Evolutionary conservation across 768 basidiomycete genomes (phyloP).

Genomic region (Mycena pura): DNA sequence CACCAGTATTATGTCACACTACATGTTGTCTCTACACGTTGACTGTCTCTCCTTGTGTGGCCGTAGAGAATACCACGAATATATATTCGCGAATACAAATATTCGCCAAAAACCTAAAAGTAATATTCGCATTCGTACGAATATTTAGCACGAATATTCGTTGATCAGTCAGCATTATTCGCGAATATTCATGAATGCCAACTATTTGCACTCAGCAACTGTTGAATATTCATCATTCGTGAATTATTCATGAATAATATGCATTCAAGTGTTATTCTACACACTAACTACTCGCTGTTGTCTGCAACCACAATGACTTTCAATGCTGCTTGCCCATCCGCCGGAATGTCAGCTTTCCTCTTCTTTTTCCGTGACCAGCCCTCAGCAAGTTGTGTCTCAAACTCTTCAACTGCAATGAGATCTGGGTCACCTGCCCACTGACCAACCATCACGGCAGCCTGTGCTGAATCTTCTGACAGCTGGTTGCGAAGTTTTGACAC

Average conservation of each 20-base stretch:
- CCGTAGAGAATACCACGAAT: no score
- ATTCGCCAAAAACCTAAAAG: no score
- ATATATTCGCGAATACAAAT: no score
- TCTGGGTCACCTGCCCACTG: not conserved
- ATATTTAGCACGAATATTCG: no score
- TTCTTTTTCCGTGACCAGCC: not conserved
- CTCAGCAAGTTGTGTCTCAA: not conserved
- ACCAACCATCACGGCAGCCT: not conserved
- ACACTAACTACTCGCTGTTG: no score
- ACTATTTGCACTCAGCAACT: conserved; percentile 9
- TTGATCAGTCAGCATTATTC: conserved; percentile 13
- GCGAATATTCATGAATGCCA: conserved; percentile 12
- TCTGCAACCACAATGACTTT: conserved; percentile 1
- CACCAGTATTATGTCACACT: no score
- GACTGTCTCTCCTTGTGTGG: no score
- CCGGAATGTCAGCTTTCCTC: not conserved
- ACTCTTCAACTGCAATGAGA: not conserved
- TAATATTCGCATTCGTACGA: no score
- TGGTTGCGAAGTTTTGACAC: not conserved
- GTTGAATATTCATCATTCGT: conserved; percentile 9
- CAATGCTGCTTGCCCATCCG: not conserved
- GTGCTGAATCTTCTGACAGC: not conserved
- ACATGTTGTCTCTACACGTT: no score
- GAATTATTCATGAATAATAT: conserved; percentile 5
- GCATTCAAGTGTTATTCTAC: no score